phyloP scores from a whole-genome alignment of 805 yeast genomes.

The Candida easanensis region DNA sequence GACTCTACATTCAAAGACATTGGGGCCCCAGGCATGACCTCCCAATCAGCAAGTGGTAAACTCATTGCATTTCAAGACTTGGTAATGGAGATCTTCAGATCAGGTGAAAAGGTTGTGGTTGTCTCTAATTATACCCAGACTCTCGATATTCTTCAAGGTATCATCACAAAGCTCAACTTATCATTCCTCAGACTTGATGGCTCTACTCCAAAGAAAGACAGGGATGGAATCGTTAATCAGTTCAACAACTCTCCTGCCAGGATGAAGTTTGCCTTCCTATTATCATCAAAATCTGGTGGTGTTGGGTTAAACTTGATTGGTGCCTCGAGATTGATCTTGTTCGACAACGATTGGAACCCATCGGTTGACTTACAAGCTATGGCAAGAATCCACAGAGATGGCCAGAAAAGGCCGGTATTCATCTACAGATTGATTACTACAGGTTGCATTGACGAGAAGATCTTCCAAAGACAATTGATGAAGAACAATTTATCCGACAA shows the following conservation, averaged over 20 bases:
- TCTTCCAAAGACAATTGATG: conserved; percentile 85
- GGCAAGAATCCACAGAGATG: conserved; percentile 95
- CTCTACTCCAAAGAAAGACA: conserved; percentile 60
- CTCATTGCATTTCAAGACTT: conserved; percentile 56
- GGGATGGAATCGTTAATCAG: conserved; percentile 63
- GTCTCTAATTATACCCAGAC: conserved; percentile 89
- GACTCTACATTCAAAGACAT: conserved; percentile 42
- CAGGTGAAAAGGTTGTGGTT: conserved; percentile 75
- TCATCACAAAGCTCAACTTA: conserved; percentile 48
- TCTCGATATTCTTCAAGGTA: conserved; percentile 65
- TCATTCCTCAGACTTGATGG: conserved; percentile 77
- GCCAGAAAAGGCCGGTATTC: conserved; percentile 74
- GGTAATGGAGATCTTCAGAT: conserved; percentile 38
- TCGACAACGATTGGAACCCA: conserved; percentile 98
- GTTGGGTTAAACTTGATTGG: conserved; percentile 88
- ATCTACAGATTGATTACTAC: conserved; percentile 82
- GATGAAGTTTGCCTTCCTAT: conserved; percentile 55
- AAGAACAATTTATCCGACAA: conserved; percentile 76
- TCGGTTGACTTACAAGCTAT: conserved; percentile 89
- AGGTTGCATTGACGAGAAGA: conserved; percentile 93
- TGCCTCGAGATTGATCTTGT: conserved; percentile 78
- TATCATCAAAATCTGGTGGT: conserved; percentile 93
- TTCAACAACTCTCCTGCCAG: conserved; percentile 39
- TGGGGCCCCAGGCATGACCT: conserved; percentile 3
- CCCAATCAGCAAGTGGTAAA: conserved; percentile 49